These are phyloP conservation scores for Agaricus subrufescens DNA, from an alignment of 768 basidiomycete genomes.

Conservation along the genomic window DNA sequence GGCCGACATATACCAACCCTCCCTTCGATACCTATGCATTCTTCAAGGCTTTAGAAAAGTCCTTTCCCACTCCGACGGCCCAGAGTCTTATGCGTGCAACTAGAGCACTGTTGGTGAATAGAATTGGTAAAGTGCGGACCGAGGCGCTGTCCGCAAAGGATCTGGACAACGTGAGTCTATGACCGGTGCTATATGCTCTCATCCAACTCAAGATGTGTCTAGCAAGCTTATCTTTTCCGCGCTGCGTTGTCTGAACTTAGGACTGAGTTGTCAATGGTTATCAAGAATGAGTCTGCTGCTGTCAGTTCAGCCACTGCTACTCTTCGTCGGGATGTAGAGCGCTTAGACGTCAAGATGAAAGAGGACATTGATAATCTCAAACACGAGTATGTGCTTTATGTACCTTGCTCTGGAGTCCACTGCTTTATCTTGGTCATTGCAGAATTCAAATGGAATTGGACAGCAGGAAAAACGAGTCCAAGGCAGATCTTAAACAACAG, in stretches of 20 bases:
- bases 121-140: slow-evolving; percentile 62
- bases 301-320: slow-evolving; percentile 73
- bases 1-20: slow-evolving; percentile 52
- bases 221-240: slow-evolving; percentile 96
- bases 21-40: slow-evolving; percentile 85
- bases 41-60: slow-evolving; percentile 63
- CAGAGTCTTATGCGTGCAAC: slow-evolving; percentile 82
- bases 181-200: not conserved
- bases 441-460: slow-evolving; percentile 98
- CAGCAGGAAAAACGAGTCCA: slow-evolving; percentile 87
- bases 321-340: slow-evolving; percentile 82
- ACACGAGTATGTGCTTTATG: slow-evolving; percentile 69
- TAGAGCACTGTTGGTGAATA: slow-evolving; percentile 72
- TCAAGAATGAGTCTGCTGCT: slow-evolving; percentile 81
- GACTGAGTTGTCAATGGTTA: slow-evolving; percentile 77
- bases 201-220: not conserved
- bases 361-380: slow-evolving; percentile 85
- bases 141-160: slow-evolving; percentile 76
- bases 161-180: slow-evolving; percentile 66
- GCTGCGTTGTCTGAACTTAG: slow-evolving; percentile 90
- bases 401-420: not conserved
- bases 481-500: slow-evolving; percentile 75
- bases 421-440: slow-evolving; percentile 3
- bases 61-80: slow-evolving; percentile 71
- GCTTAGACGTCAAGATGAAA: slow-evolving; percentile 86